Percentiles rank a stretch among this genome's conserved stretches.
phyloP scores from a whole-genome alignment of 805 yeast genomes.

The Cyberlindnera meyerae region DNA sequence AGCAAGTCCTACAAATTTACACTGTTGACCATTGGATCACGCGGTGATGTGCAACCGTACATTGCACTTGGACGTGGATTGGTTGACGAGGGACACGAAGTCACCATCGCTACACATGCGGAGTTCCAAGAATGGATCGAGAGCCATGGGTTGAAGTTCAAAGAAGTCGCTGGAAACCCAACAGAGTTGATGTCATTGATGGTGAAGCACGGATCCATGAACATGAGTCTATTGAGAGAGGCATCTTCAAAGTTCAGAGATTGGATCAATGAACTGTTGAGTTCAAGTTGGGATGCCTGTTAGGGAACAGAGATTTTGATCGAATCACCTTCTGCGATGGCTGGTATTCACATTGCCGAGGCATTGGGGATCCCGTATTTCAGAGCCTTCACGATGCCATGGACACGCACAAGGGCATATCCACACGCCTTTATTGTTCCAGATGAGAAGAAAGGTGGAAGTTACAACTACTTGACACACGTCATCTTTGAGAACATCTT shows the following conservation, averaged over 20 bases:
- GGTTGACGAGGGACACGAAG: conserved; percentile 74
- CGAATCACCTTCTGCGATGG: conserved; percentile 96
- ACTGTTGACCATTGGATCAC: conserved; percentile 82
- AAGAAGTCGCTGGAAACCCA: conserved; percentile 86
- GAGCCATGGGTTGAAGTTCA: conserved; percentile 61
- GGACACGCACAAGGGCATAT: conserved; percentile 93
- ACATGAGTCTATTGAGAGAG: conserved; percentile 75
- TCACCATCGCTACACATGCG: conserved; percentile 77
- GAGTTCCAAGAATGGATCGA: conserved; percentile 79
- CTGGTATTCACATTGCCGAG: conserved; percentile 92
- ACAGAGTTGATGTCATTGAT: conserved; percentile 85
- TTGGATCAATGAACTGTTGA: conserved; percentile 76
- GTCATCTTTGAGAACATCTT: conserved; percentile 88
- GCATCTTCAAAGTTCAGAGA: conserved; percentile 74
- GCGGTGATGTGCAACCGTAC: conserved; percentile 97
- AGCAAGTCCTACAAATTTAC: conserved; percentile 53
- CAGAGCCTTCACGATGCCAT: conserved; percentile 97
- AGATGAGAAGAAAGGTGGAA: conserved; percentile 88
- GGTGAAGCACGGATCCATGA: conserved; percentile 87
- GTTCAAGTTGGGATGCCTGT: conserved; percentile 82
- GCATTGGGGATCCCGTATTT: conserved; percentile 85
- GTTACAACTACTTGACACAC: conserved; percentile 88
- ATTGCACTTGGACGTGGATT: conserved; percentile 84
- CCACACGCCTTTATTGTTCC: conserved; percentile 97
- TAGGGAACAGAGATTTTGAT: conserved; percentile 74